Evolutionary conservation across 441 rosid species (phyloP), one percentile per base, ranked within the genome.

Genomic region (Gossypium trilobum): DNA sequence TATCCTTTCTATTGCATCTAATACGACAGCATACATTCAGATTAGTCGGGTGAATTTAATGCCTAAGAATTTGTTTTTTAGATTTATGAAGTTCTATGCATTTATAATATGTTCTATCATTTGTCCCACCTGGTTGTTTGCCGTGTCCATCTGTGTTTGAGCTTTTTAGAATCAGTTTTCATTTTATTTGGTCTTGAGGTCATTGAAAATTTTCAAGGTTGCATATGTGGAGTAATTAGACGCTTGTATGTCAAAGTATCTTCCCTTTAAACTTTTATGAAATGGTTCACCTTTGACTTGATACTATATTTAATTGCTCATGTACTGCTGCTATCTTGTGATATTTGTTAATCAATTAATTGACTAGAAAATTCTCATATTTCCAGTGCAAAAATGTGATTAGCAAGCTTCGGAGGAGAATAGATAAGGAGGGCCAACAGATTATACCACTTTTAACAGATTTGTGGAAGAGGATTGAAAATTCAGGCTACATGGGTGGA

Each of bases 381-480:
- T 36, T 78, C 78, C 88, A 95, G 99, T 93, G 95, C 84, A 95
- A 93, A 85, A 91, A 84, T 75, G 99, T 91, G 63, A 76, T 90
- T 39, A 83, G 88, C 90, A 95, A 95, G 90, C 90, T 95, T 52
- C 96, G 89, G 74, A 88, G 91, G 83, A 90, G 91, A 81, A 85
- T 95, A 22, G 93, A 85, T 55, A 95, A 93, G 78, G 98, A 95
- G 85, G 99, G 99, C 54, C 95, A 87, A 78, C 93, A 91, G 71
- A 91, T 95, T 79, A 91, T 93, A 66, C 99, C 99, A 60, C 87
- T 95, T 81, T 82, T 95, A 75, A 86, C 97, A 17, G 88, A 85
- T 81, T 78, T 95, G 72, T 95, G 99, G 99, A 93, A 85, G 82
- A 88, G 86, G 85, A 88, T 86, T 68, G 96, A 87, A 82, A 87